phyloP scores from a whole-genome alignment of 352 stramenopile genomes.

The Pythium brachiatum region DNA sequence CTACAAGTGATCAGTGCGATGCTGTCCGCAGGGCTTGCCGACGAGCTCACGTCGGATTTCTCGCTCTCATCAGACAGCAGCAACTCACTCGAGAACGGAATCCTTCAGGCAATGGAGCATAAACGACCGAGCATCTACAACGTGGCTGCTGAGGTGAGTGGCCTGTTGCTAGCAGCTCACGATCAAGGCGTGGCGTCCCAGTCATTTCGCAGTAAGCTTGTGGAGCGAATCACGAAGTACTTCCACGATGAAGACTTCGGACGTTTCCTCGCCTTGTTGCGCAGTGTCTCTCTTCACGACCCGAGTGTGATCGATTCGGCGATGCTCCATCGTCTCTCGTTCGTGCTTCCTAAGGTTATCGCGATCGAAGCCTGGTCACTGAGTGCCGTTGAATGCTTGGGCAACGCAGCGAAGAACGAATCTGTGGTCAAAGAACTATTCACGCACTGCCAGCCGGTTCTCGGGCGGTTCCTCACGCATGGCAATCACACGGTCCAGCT shows the following conservation, averaged over 20 bases:
- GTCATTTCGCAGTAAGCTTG: constrained; percentile 37
- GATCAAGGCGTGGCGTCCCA: constrained; percentile 4
- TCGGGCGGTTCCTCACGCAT: constrained; percentile 54
- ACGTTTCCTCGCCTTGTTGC: constrained; percentile 57
- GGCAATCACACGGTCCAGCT: constrained; percentile 49
- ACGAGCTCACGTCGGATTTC: constrained; percentile 27
- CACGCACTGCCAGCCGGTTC: constrained; percentile 40
- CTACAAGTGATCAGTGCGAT: constrained; percentile 70
- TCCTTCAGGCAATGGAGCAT: constrained; percentile 50
- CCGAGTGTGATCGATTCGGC: constrained; percentile 49
- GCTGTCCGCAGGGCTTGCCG: constrained; percentile 31
- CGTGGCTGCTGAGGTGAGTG: constrained; percentile 64
- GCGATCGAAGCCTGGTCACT: constrained; percentile 58
- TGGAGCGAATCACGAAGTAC: constrained; percentile 40
- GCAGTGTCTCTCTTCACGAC: constrained; percentile 62
- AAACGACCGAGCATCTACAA: constrained; percentile 48
- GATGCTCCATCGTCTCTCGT: constrained; percentile 74
- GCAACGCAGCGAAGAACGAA: constrained; percentile 41
- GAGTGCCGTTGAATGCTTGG: constrained; percentile 42
- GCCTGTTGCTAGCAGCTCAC: constrained; percentile 32
- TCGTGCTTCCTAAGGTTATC: constrained; percentile 58
- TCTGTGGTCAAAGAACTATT: constrained; percentile 42
- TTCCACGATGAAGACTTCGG: constrained; percentile 68
- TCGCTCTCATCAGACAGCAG: constrained; percentile 10
- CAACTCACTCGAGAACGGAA: constrained; percentile 41